Conservation (phyloP, 1,284 basidiomycete genomes). For the Melampsora americana region DNA sequence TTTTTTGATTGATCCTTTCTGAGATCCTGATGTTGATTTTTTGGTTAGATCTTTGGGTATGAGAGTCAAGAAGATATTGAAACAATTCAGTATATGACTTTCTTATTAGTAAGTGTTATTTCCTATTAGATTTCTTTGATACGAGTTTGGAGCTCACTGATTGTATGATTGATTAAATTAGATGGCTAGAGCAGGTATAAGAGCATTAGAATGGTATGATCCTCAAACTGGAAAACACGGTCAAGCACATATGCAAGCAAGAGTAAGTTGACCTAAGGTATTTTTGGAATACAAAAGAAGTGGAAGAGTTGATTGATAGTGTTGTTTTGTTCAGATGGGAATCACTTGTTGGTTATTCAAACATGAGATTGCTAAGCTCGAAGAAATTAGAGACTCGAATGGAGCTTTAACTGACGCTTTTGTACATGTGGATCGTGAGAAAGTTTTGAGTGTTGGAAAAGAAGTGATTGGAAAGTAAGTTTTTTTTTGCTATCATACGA, state of each 20-base stretch:
- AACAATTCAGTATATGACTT: conserved; percentile 73
- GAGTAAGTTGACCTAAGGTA: conserved; percentile 61
- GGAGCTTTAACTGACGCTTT: conserved; percentile 67
- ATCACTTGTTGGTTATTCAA: conserved; percentile 73
- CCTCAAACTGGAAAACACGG: conserved; percentile 74
- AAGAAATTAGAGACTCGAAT: conserved; percentile 60
- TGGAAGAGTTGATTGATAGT: neutral
- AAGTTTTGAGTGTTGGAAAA: conserved; percentile 65
- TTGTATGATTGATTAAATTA: neutral
- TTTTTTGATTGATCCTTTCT: conserved; percentile 38
- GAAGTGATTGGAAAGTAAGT: conserved; percentile 62
- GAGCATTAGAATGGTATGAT: conserved; percentile 76
- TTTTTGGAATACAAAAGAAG: too few species aligned
- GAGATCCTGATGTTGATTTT: neutral
- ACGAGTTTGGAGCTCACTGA: neutral
- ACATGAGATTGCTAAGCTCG: conserved; percentile 67
- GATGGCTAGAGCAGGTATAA: conserved; percentile 46
- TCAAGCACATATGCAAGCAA: conserved; percentile 79
- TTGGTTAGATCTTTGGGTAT: conserved; percentile 58
- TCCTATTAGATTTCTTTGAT: neutral
- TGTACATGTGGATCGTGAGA: conserved; percentile 67
- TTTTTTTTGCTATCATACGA: neutral
- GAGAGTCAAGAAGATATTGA: conserved; percentile 66
- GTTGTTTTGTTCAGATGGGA: conserved; percentile 61
- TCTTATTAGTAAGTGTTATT: conserved; percentile 66